Percentiles rank a stretch among this genome's conserved stretches.
These are phyloP conservation scores for Scheffersomyces stambukii DNA, from an alignment of 1,139 yeast species.

Conservation along the genomic window DNA sequence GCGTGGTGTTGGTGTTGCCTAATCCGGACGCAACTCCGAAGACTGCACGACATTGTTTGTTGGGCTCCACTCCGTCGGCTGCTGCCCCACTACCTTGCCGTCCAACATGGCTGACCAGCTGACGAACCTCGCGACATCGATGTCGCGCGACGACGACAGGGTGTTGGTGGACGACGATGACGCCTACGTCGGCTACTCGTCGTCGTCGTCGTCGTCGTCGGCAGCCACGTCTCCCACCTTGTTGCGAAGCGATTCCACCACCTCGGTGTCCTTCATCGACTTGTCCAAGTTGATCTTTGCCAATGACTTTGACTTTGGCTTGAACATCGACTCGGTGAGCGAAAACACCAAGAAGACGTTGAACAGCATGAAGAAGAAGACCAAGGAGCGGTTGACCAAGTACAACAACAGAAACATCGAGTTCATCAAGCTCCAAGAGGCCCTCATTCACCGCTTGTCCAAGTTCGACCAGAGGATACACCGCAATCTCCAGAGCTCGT, in stretches of 20 bases:
- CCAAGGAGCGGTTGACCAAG: constrained; percentile 27
- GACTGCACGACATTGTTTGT: no score
- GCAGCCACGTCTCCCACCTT: constrained; percentile 8
- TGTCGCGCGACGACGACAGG: no score
- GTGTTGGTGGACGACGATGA: no score
- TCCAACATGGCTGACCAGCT: no score
- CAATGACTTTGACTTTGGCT: constrained; percentile 44
- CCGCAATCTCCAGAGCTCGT: constrained; percentile 47
- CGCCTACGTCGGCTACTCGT: constrained; percentile 2
- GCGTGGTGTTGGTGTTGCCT: no score
- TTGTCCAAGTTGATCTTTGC: constrained; percentile 33
- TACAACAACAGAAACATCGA: constrained; percentile 19
- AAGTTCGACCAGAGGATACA: constrained; percentile 57
- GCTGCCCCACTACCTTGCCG: no score
- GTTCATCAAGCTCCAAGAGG: constrained; percentile 29
- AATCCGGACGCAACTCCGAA: no score
- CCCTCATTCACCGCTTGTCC: constrained; percentile 38
- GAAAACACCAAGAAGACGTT: constrained; percentile 33
- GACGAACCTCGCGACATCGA: no score
- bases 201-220: constrained; percentile 7
- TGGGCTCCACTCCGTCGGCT: no score
- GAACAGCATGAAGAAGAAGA: constrained; percentile 30
- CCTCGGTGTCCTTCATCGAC: constrained; percentile 36
- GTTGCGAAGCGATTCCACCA: constrained; percentile 27
- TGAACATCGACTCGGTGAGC: constrained; percentile 34